Base-by-base conservation (phyloP, 148 eudicot genomes). In the Chenopodium formosanum region DNA sequence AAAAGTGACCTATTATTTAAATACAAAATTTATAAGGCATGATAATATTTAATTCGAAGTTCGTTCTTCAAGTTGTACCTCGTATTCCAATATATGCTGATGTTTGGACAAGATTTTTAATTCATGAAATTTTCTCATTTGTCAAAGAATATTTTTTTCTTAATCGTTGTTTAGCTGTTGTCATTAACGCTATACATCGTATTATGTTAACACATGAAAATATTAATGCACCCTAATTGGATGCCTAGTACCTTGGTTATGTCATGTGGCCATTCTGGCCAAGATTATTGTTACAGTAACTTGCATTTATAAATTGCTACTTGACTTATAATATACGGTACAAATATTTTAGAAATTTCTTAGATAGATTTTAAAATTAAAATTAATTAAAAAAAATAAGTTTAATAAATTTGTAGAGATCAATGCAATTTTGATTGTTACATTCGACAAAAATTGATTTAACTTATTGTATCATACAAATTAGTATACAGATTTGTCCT, bases 231-330 rank as follows among this genome's bases (percentile, higher is more conserved):
- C 22, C 62, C 62, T 14, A 40, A 17, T 56, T 56, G 62, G n/a
- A 56, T 56, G 22, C 75, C 27, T 46, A 2, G 66, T 6, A 40
- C 44, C 44, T 40, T 40, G 44, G 8, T 52, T 46, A 5, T 16
- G 29, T 46, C 75, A 72, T 47, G 29, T 75, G 65, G 64, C 64
- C 66, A 75, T 75, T 53, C 78, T 29, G 60, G 76, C 32, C 25
- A 14, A 53, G 65, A 32, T 75, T 0, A 12, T 44, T 22, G 4
- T 9, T 11, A 46, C 13, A 3, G 53, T 9, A 50, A 12, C 6
- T 50, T 50, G 14, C 8, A 8, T 19, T 19, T 72, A 72, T 72
- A 11, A 9, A 11, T 66, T 67, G 19, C 62, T 14, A 56, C 62
- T 56, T 56, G 62, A 56, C 1, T 14, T 56, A 17, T 12, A 56